Conservation (phyloP, 495 filamentous ascomycete genomes). For the Cercophora samala region DNA sequence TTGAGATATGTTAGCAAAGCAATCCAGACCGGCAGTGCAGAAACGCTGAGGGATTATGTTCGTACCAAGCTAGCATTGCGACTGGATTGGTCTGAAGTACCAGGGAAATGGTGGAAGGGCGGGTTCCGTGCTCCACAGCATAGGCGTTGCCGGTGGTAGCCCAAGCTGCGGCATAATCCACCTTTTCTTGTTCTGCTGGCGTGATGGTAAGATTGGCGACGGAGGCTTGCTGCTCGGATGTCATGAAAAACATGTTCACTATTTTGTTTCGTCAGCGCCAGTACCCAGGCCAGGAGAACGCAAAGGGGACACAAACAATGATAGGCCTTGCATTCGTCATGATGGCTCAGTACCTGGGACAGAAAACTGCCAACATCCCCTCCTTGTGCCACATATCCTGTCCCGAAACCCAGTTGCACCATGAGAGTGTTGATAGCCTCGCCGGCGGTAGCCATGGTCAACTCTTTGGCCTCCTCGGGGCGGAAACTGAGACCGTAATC, state of each 20-base stretch:
- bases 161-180: constrained; percentile 19
- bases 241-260: constrained; percentile 33
- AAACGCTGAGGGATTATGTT: neutral
- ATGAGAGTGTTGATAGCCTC: constrained; percentile 57
- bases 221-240: constrained; percentile 14
- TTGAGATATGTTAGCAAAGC: constrained; percentile 2
- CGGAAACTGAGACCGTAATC: constrained; percentile 59
- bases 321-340: constrained; percentile 41
- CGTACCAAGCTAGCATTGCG: constrained; percentile 62
- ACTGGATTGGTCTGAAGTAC: constrained; percentile 55
- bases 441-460: constrained; percentile 40
- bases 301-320: constrained; percentile 31
- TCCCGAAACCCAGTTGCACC: constrained; percentile 54
- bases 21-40: neutral
- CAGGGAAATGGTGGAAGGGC: constrained; percentile 60
- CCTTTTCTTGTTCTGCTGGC: constrained; percentile 14
- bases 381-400: constrained; percentile 60
- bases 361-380: constrained; percentile 63
- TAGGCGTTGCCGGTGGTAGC: constrained; percentile 48
- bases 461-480: constrained; percentile 49
- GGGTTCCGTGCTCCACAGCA: constrained; percentile 55
- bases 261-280: constrained; percentile 10
- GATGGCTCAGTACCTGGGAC: constrained; percentile 39
- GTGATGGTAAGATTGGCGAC: constrained; percentile 19
- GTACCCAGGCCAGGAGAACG: too few species aligned